phyloP scores from a whole-genome alignment of 2,329 filamentous ascomycete genomes.

The Aspergillus unguis region DNA sequence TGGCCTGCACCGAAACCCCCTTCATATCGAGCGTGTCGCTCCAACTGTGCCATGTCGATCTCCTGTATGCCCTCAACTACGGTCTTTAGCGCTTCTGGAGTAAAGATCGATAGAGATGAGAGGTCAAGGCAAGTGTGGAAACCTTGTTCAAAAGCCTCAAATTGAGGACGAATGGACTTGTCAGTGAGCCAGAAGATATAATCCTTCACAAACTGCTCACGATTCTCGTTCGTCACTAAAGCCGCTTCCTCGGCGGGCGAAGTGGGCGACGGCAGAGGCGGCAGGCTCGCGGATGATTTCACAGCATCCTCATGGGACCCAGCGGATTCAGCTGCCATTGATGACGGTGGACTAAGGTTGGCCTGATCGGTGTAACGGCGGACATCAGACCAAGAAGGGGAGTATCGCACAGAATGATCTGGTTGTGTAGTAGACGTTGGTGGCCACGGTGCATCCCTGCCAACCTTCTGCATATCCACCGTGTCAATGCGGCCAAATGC shows the following conservation, averaged over 20 bases:
- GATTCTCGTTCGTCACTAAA: conserved; percentile 77
- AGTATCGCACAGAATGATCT: conserved; percentile 7
- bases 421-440: conserved; percentile 10
- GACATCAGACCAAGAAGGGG: conserved; percentile 24
- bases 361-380: conserved; percentile 19
- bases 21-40: conserved; percentile 71
- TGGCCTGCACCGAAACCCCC: conserved; percentile 69
- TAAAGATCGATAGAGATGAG: conserved; percentile 70
- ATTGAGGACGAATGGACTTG: conserved; percentile 72
- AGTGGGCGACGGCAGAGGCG: conserved; percentile 25
- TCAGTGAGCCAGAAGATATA: conserved; percentile 83
- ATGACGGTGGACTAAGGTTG: conserved; percentile 21
- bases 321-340: conserved; percentile 20
- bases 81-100: conserved; percentile 66
- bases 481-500: conserved; percentile 53
- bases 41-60: conserved; percentile 73
- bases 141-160: conserved; percentile 73
- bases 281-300: conserved; percentile 25
- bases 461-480: conserved; percentile 53
- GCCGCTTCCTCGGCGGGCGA: conserved; percentile 53
- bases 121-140: conserved; percentile 72
- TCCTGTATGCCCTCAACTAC: conserved; percentile 79
- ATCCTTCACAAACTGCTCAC: conserved; percentile 73
- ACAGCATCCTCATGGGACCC: conserved; percentile 17
- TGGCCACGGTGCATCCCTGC: conserved; percentile 38